Base-by-base conservation (phyloP, 2,329 filamentous ascomycete genomes). In the Colletotrichum spinosum region DNA sequence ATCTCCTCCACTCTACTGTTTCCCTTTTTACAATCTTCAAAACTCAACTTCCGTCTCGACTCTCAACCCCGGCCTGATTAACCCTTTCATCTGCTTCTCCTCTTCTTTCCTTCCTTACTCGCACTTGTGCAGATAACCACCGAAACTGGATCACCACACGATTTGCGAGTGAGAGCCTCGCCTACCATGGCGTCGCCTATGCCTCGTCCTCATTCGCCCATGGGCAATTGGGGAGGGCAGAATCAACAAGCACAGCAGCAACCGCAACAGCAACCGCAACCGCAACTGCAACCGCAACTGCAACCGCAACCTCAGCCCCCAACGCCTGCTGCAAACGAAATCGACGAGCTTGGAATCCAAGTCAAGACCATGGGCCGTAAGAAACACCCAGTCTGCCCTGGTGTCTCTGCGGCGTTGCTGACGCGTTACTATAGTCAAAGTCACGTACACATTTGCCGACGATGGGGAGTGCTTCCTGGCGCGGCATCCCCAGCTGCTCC, bases 371-470 rank as follows among this genome's bases (percentile, higher is more conserved):
- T 92, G 88, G 88, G 88, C 79, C 84, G 89, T 92, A 87, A 76
- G 88, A 81, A 61, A 54, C 62, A 45, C 50, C 69, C 58, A 37
- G 53, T 34, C 39, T 61, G 34, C 34, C 8, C 12, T 50, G 49
- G 10, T 57, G 35, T 46, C 38, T 37, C n/a, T 46, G 17, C 42
- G 37, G 62, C 41, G 17, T 11, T 60, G 54, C 56, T 64, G 60
- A 53, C 63, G 54, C 35, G 39, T 25, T 58, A 55, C 55, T 46
- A 46, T 78, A 97, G 94, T 98, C 78, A 98, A 98, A 84, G 92
- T 98, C 54, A 90, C 97, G 67, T 99, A 98, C 80, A 97, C 94
- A 38, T 97, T 98, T 80, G 94, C 98, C 77, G 90, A 90, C 74
- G 90, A 95, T 70, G 91, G 89, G 80, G 90, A 93, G 69, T 94